Evolutionary conservation across 306 rosid species (phyloP), one percentile per base, ranked within the genome.

Genomic region (Gillenia trifoliata): DNA sequence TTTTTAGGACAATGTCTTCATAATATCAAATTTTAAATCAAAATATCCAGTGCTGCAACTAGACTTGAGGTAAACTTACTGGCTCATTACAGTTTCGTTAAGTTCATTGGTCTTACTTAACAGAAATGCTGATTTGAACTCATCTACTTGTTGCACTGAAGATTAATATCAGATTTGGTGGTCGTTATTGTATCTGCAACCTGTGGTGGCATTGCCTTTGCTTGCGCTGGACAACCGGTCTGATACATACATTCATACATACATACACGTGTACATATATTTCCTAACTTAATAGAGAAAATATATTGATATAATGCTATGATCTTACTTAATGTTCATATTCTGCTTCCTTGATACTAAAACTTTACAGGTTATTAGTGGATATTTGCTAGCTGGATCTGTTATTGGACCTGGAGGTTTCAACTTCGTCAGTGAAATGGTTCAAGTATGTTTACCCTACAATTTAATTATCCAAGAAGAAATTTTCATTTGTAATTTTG

Each of bases 191-290:
- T 85, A 56, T 85, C 79, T 77, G 89, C 89, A 70, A 85, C 89
- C 41, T 85, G 89, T 77, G 89, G 89, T 60, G 89, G 89, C 47
- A 85, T 85, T 66, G 89, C 89, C 82, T 85, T 85, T 60, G 89
- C 89, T 62, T 85, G 89, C 77, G 86, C 89, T 70, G 89, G 89
- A 79, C 89, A 85, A 71, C 89, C 89, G 71, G 89, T 85, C 73
- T 55, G 89, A 60, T 65, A 64, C 43, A 64, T 34, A 33, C 26
- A 64, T 33, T 8, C 68, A 33, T 57, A 25, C 12, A 38, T 54
- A 22, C 49, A 54, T 57, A 31, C 26, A 3, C 11, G 0, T 15
- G 22, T 13, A 22, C 22, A 71, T 71, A 5, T 19, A 72, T 25
- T 33, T 16, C 11, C 8, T 16, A 57, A 52, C 67, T 72, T 26